Evolutionary conservation across 257 asterid genomes (phyloP), one percentile per base, ranked within the genome.

Genomic region (Galeopsis tetrahit): DNA sequence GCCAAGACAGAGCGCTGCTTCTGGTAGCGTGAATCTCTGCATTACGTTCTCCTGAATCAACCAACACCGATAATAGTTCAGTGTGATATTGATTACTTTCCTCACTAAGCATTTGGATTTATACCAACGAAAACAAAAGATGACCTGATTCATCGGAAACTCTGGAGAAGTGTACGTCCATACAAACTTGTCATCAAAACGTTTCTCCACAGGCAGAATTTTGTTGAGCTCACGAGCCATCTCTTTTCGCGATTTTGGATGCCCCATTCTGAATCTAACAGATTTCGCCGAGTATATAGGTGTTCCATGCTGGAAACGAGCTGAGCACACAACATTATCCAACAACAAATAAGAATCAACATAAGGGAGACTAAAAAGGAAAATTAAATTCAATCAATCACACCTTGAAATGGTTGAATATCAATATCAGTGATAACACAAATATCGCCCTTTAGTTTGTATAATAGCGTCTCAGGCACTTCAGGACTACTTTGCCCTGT

Each of bases 351-450:
- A 40, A 38, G 33, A 28, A 59, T 38, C 57, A 48, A 28, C 38
- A 69, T 21, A 62, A 53, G 69, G 55, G 17, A 57, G n/a, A n/a
- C n/a, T n/a, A 36, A 72, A 14, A 40, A 8, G 43, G 7, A 62
- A 68, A 53, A 0, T 11, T 34, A 68, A 46, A 11, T 34, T 7
- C 43, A 44, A 61, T 42, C 51, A 72, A 33, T 21, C 52, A 38
- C 65, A 93, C 97, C 98, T 89, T 89, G 83, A 63, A 87, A 91
- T 57, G 97, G 97, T 51, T 82, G 97, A 48, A 91, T 71, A 46
- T 80, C 79, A 14, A 94, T 77, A 77, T 89, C 97, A 34, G 91
- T 82, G 59, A 94, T 60, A 70, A 88, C 78, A 83, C 96, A 88
- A 75, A 89, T 70, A 55, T 89, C 86, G n/a, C 80, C 66, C 60